Base-by-base conservation (phyloP, 306 rosid genomes). In the Lathyrus sativus region DNA sequence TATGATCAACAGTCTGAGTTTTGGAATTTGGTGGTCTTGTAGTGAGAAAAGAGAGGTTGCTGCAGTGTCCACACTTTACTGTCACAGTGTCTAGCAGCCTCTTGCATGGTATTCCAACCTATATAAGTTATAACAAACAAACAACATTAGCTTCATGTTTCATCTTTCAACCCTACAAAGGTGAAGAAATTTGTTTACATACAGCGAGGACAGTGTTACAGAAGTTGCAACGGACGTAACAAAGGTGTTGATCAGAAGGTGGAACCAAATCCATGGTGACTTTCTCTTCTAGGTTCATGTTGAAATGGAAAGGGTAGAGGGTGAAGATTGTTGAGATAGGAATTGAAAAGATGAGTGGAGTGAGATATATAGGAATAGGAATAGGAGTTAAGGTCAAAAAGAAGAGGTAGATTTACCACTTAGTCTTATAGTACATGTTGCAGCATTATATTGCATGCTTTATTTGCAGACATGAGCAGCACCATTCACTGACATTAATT, bases 31-130 rank as follows among this genome's bases (percentile, higher is more conserved):
- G 90, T 43, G 98, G 90, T 37, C 89, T 81, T 38, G 97, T 90
- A 83, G 86, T 90, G 26, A 93, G 92, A 67, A 90, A 90, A 7
- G 99, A 93, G 50, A 90, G 97, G 82, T 90, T 93, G 55, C 97
- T 84, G 69, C 99, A 93, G 76, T 93, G 97, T 8, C 99, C 99
- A 63, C 99, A 93, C 78, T 93, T 93, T 83, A 93, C 99, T 43
- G 99, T 93, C 79, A 93, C 96, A 8, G 99, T 90, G 72, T 90
- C 99, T 79, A 90, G 29, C 68, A 84, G 81, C 80, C 96, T 71
- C 83, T 87, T 93, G 90, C 83, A 86, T 84, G 99, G 99, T 31
- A 93, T 85, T 12, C 96, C 99, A 81, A 93, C 99, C 99, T 90
- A 60, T 28, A 46, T 28, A 70, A 14, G 15, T 39, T 29, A 41